phyloP scores from a whole-genome alignment of 257 asterid species.

The Rehmannia glutinosa region DNA sequence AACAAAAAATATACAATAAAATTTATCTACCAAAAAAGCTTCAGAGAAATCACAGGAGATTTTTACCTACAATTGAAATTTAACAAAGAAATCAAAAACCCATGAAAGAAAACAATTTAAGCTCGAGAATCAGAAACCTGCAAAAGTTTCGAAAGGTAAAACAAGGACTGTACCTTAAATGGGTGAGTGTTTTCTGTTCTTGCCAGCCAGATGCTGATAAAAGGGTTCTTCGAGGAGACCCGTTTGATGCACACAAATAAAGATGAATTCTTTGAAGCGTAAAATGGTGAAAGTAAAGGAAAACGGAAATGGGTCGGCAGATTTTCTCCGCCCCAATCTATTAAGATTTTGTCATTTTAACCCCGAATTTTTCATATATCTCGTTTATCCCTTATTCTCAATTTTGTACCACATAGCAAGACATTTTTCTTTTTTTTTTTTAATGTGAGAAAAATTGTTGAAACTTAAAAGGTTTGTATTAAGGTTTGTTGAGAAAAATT shows the following conservation, averaged over 20 bases:
- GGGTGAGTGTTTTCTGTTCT: not conserved
- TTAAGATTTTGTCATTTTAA: constrained; percentile 5
- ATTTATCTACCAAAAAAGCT: not conserved
- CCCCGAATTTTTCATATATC: constrained; percentile 2
- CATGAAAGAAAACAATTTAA: not conserved
- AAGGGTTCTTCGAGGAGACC: constrained; percentile 4
- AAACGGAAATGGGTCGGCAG: constrained; percentile 13
- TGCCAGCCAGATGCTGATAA: constrained; percentile 13
- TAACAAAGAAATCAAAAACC: not conserved
- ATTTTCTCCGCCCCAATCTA: not conserved
- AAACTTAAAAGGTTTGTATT: no score
- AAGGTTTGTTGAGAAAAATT: no score
- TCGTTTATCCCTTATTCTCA: not conserved
- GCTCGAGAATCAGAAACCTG: not conserved
- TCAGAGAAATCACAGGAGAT: constrained; percentile 6
- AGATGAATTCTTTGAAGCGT: constrained; percentile 4
- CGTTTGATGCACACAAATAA: not conserved
- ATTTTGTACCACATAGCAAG: no score
- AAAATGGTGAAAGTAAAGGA: constrained; percentile 12
- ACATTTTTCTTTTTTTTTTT: no score
- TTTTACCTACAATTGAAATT: constrained; percentile 14
- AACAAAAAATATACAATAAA: constrained; percentile 1
- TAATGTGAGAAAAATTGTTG: no score
- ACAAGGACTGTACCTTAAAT: constrained; percentile 24
- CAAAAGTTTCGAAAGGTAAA: not conserved